Percentiles rank a stretch among this genome's conserved stretches.
Conservation (phyloP, 257 asterid genomes). For the Capsicum rhomboideum region DNA sequence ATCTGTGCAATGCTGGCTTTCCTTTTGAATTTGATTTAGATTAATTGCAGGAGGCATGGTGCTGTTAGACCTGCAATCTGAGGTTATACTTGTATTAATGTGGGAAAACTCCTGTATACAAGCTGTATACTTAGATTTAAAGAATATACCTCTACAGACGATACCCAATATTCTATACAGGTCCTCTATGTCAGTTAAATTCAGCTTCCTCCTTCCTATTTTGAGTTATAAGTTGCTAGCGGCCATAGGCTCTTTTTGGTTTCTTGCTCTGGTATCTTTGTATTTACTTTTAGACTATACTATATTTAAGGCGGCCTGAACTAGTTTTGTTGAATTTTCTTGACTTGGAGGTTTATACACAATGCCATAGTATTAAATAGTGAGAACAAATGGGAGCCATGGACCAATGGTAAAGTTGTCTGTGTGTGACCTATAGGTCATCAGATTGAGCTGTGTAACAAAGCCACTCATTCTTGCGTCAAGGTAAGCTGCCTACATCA, state of each 20-base stretch:
- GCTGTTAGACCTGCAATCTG: slow-evolving; percentile 12
- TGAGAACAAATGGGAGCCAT: not conserved
- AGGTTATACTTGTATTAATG: not conserved
- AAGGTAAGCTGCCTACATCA: not conserved
- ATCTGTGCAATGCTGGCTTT: not conserved
- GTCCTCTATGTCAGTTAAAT: not conserved
- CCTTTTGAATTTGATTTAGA: not conserved
- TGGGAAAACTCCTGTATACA: not conserved
- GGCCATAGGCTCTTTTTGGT: not conserved
- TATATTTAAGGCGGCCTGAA: not conserved
- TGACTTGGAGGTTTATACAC: not conserved
- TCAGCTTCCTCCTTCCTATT: not conserved
- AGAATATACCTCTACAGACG: not conserved
- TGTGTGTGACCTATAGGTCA: not conserved
- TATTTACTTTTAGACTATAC: not conserved
- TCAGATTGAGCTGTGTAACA: not conserved
- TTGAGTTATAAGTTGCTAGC: not conserved
- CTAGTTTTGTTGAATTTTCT: not conserved
- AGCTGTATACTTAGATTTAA: too few species aligned
- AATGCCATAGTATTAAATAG: not conserved
- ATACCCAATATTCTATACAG: not conserved
- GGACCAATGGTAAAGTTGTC: not conserved
- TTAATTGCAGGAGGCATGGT: slow-evolving; percentile 1
- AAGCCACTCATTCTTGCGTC: not conserved
- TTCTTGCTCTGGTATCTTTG: not conserved